Percentiles rank a stretch among this genome's conserved stretches.
Evolutionary conservation across 2,329 filamentous ascomycete genomes (phyloP).

Genomic region (Chaetomiaceae sp.): DNA sequence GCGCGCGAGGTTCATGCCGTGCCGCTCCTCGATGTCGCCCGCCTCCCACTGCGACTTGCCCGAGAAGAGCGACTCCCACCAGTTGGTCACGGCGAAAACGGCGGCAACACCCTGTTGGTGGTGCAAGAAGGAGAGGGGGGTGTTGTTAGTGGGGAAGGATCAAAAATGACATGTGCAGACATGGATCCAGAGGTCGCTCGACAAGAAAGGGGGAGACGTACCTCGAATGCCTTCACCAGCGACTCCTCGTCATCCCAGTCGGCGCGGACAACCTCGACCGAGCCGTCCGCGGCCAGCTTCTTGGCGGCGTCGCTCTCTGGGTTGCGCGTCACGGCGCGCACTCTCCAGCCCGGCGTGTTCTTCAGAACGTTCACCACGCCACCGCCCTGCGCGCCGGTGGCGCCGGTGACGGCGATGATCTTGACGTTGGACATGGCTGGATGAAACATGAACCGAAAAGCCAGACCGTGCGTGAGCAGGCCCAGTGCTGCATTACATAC

Average conservation of each 20-base stretch:
- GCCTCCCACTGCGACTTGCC: constrained; percentile 6
- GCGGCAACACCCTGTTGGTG: neutral
- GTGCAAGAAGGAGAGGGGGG: too few species aligned
- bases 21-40: constrained; percentile 4
- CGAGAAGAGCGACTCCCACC: constrained; percentile 7
- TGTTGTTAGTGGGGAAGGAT: too few species aligned
- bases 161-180: too few species aligned
- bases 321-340: constrained; percentile 4
- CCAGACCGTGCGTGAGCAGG: too few species aligned
- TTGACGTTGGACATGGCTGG: constrained; percentile 4
- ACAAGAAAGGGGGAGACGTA: neutral
- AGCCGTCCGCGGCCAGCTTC: neutral
- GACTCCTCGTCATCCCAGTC: constrained; percentile 3
- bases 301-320: constrained; percentile 2
- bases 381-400: constrained; percentile 4
- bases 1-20: constrained; percentile 8
- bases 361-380: constrained; percentile 2
- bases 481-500: too few species aligned
- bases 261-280: constrained; percentile 4
- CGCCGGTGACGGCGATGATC: constrained; percentile 3
- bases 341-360: constrained; percentile 2
- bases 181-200: too few species aligned
- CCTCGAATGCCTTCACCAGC: neutral
- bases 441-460: too few species aligned
- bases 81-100: constrained; percentile 5